A percentile compares a stretch with the other conserved stretches of the same genome.
Conservation (phyloP, 2,329 filamentous ascomycete genomes). For the Calonectria multiphialidica region DNA sequence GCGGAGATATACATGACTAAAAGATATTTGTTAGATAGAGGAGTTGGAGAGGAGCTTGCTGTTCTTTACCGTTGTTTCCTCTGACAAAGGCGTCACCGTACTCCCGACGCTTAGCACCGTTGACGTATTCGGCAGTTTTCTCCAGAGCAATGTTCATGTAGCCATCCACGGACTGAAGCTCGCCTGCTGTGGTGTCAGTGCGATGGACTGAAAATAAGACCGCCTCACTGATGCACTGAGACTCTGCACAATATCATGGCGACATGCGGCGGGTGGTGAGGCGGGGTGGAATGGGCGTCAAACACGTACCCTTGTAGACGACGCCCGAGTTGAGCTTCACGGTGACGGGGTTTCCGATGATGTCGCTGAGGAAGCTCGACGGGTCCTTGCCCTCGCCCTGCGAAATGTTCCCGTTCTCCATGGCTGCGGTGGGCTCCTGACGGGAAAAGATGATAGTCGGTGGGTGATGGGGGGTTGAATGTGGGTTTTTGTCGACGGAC, state of each 20-base stretch:
- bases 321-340: slow-evolving; percentile 99
- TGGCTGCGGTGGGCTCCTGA: slow-evolving; percentile 50
- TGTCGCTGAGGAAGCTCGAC: slow-evolving; percentile 91
- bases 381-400: slow-evolving; percentile 88
- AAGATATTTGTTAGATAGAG: slow-evolving; percentile 21
- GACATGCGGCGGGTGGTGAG: not conserved
- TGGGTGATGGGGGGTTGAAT: slow-evolving; percentile 24
- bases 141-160: slow-evolving; percentile 99
- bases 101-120: slow-evolving; percentile 82
- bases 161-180: slow-evolving; percentile 95
- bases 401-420: slow-evolving; percentile 79
- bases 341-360: slow-evolving; percentile 93
- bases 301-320: slow-evolving; percentile 86
- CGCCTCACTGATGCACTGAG: not conserved
- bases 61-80: slow-evolving; percentile 86
- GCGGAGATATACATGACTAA: slow-evolving; percentile 79
- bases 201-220: not conserved
- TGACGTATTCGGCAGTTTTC: slow-evolving; percentile 92
- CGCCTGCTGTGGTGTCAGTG: slow-evolving; percentile 68
- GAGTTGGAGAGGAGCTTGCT: not conserved
- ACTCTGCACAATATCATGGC: not conserved
- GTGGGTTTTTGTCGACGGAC: slow-evolving; percentile 33
- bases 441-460: slow-evolving; percentile 21
- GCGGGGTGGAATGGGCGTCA: not conserved
- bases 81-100: slow-evolving; percentile 97